Conservation (phyloP, 208 protist genomes). For the Histomonas meleagridis region DNA sequence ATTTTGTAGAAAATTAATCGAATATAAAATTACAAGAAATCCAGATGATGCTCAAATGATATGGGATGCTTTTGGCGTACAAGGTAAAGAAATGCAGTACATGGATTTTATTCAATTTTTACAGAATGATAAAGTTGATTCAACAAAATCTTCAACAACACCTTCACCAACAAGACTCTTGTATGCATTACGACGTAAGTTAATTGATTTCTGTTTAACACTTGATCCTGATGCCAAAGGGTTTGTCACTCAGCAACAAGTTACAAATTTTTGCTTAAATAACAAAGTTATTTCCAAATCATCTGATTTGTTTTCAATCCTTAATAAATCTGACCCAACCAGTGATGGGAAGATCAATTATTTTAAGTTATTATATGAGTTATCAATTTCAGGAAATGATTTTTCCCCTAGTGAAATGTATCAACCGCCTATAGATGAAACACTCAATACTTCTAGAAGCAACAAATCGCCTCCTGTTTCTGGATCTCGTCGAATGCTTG, state of each 20-base stretch:
- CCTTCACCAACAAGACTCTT: neutral
- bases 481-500: neutral
- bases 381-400: neutral
- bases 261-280: neutral
- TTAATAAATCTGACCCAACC: neutral
- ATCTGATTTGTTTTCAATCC: neutral
- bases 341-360: neutral
- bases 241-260: neutral
- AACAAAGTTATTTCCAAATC: neutral
- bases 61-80: neutral
- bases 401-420: no score
- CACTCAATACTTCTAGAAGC: neutral
- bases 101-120: neutral
- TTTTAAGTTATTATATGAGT: neutral
- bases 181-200: neutral
- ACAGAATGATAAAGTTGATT: neutral
- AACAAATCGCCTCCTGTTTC: neutral
- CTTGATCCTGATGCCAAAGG: neutral
- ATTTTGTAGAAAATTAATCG: neutral
- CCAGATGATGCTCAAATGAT: neutral
- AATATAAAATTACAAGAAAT: conserved; percentile 16
- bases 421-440: neutral
- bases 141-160: neutral
- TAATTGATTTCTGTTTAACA: neutral
- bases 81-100: neutral